Base-by-base conservation (phyloP, 306 rosid species). In the Sindora glabra region DNA sequence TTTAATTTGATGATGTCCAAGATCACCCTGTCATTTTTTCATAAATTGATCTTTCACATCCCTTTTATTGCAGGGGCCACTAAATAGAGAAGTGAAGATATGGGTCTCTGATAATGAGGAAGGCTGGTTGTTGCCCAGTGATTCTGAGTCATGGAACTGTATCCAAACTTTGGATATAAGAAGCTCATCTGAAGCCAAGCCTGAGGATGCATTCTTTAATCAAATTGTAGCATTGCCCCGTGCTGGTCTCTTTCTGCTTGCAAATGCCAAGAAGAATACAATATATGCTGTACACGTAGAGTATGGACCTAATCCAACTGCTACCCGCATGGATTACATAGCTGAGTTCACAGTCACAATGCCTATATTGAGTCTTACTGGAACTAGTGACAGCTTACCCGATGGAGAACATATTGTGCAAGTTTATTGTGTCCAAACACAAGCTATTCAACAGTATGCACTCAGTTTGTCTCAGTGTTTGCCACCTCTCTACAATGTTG, bases 361-460 rank as follows among this genome's bases (percentile, higher is more conserved):
- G 88, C 92, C 92, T 23, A 85, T 85, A 68, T 63, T 85, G 57
- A 81, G 88, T 68, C 83, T 85, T 68, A 81, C 81, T 29, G 88
- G 88, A 48, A 85, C 92, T 39, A 81, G 88, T 65, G 85, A 81
- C 56, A 60, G 66, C 62, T 76, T 76, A 74, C 81, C 81, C 9
- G 85, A 85, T 68, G 88, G 92, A 15, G 85, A 79, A 18, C 85
- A 76, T 68, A 72, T 68, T 45, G 85, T 85, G 9, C 92, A 85
- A 70, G 66, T 85, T 36, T 81, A 85, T 70, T 85, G 92, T 24
- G 81, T 85, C 58, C 92, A 85, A 77, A 85, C 92, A 64, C 92
- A 81, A 77, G 92, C 92, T 69, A 85, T 85, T 68, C 92, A 85
- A 68, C 92, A 85, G 48, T 85, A 85, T 69, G 92, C 88, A 33